These are phyloP conservation scores for Tolypocladium amazonense DNA, from an alignment of 2,329 filamentous ascomycete species.

Conservation along the genomic window DNA sequence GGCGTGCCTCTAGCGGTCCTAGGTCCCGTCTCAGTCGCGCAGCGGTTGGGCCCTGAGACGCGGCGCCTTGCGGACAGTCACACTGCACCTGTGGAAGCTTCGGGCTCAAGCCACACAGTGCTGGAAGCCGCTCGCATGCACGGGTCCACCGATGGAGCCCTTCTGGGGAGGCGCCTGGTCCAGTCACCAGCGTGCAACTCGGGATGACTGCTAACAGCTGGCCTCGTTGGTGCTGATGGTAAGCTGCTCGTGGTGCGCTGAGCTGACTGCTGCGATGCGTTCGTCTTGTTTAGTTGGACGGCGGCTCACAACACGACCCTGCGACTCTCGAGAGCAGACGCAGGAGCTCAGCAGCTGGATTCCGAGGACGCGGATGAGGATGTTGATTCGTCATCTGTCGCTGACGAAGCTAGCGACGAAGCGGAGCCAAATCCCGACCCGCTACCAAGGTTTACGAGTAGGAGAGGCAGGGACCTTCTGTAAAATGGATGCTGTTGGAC, in stretches of 20 bases:
- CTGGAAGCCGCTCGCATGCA: slow-evolving; percentile 4
- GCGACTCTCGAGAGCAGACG: background rate
- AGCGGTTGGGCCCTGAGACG: background rate
- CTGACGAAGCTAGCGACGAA: background rate
- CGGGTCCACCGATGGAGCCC: slow-evolving; percentile 3
- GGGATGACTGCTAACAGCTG: background rate
- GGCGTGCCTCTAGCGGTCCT: background rate
- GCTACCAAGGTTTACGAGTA: background rate
- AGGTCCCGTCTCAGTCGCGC: background rate
- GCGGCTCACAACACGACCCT: background rate
- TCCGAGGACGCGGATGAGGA: background rate
- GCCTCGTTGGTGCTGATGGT: background rate
- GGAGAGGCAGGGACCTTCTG: background rate
- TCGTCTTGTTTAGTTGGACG: background rate
- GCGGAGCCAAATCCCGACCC: background rate
- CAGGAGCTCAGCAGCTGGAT: background rate
- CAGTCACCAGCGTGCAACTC: background rate
- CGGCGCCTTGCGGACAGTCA: background rate
- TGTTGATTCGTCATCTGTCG: background rate
- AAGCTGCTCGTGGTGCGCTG: background rate
- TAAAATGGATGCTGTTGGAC: background rate
- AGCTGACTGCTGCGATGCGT: background rate
- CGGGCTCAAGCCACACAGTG: slow-evolving; percentile 10
- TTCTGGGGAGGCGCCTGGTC: background rate
- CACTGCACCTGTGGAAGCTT: slow-evolving; percentile 5